Evolutionary conservation across 345 rosid species (phyloP).

Genomic region (Clarkia xantiana): DNA sequence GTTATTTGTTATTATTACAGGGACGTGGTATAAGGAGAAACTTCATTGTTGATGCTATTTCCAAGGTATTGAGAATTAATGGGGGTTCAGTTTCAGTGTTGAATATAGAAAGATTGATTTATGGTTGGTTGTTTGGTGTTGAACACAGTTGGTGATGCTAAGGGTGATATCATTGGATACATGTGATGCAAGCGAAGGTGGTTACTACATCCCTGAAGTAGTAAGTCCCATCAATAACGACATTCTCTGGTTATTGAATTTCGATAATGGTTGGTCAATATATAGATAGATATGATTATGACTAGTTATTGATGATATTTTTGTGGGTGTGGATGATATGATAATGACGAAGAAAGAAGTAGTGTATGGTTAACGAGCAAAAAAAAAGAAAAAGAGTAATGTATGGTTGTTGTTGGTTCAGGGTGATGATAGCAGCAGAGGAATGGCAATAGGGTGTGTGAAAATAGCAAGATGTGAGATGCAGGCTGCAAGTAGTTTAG

Average conservation of each 20-base stretch:
- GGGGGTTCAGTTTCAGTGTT: slow-evolving; percentile 1
- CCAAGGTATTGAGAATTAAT: slow-evolving; percentile 25
- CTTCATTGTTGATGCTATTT: slow-evolving; percentile 51
- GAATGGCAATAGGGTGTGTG: slow-evolving; percentile 29
- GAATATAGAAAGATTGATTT: neutral
- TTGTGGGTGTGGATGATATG: too few species aligned
- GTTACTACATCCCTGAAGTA: slow-evolving; percentile 52
- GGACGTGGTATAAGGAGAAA: slow-evolving; percentile 39
- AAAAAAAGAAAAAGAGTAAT: neutral
- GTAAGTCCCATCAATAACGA: slow-evolving; percentile 20
- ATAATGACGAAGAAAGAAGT: too few species aligned
- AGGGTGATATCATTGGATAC: slow-evolving; percentile 45
- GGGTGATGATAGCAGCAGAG: slow-evolving; percentile 21
- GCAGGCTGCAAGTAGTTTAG: slow-evolving; percentile 19
- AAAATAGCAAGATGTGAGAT: slow-evolving; percentile 54
- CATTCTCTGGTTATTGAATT: neutral
- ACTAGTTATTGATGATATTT: too few species aligned
- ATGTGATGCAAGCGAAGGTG: slow-evolving; percentile 63
- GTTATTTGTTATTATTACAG: slow-evolving; percentile 19
- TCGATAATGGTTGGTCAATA: neutral
- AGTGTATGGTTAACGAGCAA: too few species aligned
- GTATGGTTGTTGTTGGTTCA: slow-evolving; percentile 3
- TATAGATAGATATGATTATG: neutral
- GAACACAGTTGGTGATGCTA: slow-evolving; percentile 53
- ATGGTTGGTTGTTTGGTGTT: slow-evolving; percentile 1